Conservation (phyloP, 805 yeast species). For the Nakazawaea ambrosiae region DNA sequence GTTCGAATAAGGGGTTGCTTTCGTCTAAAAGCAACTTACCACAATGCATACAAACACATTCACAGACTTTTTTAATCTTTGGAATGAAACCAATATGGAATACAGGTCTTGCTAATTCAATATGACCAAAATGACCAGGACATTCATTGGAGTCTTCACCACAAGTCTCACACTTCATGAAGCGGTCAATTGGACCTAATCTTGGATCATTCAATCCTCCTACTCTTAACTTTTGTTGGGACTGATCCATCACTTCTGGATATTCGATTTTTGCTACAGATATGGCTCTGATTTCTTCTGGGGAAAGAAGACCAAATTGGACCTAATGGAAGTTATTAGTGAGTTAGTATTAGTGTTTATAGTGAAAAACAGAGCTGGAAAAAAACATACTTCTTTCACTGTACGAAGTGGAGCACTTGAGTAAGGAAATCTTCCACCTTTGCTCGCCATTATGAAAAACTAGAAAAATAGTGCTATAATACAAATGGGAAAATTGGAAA, state of each 20-base stretch:
- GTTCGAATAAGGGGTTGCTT: slow-evolving; percentile 72
- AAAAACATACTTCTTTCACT: slow-evolving; percentile 96
- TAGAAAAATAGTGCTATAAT: neutral
- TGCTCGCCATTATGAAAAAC: slow-evolving; percentile 8
- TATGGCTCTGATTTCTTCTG: slow-evolving; percentile 95
- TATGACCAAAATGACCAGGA: slow-evolving; percentile 99
- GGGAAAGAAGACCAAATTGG: slow-evolving; percentile 96
- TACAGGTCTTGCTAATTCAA: slow-evolving; percentile 96
- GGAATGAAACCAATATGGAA: slow-evolving; percentile 95
- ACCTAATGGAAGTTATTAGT: too few species aligned
- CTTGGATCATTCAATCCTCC: slow-evolving; percentile 98
- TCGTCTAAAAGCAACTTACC: slow-evolving; percentile 91
- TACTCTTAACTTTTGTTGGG: slow-evolving; percentile 88
- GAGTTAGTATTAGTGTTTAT: slow-evolving; percentile 2
- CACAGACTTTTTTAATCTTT: slow-evolving; percentile 91
- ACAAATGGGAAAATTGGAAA: neutral
- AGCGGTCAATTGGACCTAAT: slow-evolving; percentile 94
- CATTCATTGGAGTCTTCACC: slow-evolving; percentile 99
- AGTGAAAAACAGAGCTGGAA: slow-evolving; percentile 16
- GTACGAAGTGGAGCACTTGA: slow-evolving; percentile 98
- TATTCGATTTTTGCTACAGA: slow-evolving; percentile 97
- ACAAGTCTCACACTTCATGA: slow-evolving; percentile 97
- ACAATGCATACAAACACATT: slow-evolving; percentile 97
- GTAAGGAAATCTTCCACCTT: slow-evolving; percentile 56
- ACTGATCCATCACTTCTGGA: slow-evolving; percentile 99